Percentiles rank a stretch among this genome's conserved stretches.
phyloP scores from a whole-genome alignment of 2,329 filamentous ascomycete species.

The Phialocephala subalpina region DNA sequence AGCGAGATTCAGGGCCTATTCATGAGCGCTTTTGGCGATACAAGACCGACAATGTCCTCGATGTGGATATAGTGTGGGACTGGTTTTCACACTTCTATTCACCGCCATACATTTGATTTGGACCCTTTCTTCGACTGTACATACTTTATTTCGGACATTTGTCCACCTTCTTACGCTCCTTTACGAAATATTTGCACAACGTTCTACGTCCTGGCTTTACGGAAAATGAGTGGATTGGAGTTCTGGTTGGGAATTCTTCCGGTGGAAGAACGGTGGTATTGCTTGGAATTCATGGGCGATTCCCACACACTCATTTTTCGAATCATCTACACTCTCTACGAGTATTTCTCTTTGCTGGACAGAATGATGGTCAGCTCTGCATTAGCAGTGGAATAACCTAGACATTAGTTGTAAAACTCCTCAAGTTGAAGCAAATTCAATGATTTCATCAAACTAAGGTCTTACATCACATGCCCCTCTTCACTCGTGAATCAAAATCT shows the following conservation, averaged over 20 bases:
- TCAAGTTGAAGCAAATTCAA: constrained; percentile 9
- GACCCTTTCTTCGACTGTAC: constrained; percentile 34
- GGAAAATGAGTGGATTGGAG: constrained; percentile 33
- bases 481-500: background rate
- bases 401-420: constrained; percentile 9
- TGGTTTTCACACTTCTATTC: constrained; percentile 28
- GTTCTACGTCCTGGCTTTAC: constrained; percentile 27
- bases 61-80: constrained; percentile 43
- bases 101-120: constrained; percentile 12
- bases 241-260: constrained; percentile 15
- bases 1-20: constrained; percentile 75
- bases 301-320: constrained; percentile 28
- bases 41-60: constrained; percentile 34
- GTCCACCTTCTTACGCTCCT: constrained; percentile 38
- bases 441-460: background rate
- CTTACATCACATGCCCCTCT: background rate
- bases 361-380: constrained; percentile 3
- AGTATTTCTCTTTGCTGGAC: constrained; percentile 14
- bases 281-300: constrained; percentile 8
- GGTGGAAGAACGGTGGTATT: background rate
- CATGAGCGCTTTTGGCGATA: constrained; percentile 39
- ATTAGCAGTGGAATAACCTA: constrained; percentile 10
- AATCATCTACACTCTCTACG: constrained; percentile 32
- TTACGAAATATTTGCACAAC: constrained; percentile 30
- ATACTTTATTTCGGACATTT: constrained; percentile 35